These are phyloP conservation scores for Mortierella alpina DNA, from an alignment of 192 early-diverging fungal species.

Conservation along the genomic window DNA sequence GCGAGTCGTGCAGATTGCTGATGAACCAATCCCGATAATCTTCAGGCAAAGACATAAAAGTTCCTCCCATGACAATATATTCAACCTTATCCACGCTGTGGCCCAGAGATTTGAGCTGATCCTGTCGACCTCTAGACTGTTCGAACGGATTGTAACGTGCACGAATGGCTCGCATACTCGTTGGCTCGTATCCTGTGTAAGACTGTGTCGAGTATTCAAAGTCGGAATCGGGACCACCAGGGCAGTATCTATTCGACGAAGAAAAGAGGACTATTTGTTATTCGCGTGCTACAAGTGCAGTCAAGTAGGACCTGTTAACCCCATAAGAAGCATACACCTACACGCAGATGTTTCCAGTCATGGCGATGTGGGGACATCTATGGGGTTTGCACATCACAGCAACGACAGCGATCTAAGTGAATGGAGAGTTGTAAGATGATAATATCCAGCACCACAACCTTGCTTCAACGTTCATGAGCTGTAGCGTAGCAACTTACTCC, in stretches of 20 bases:
- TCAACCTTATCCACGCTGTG: slow-evolving; percentile 99
- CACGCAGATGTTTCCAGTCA: slow-evolving; percentile 99
- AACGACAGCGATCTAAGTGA: slow-evolving; percentile 85
- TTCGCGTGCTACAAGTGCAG: no score
- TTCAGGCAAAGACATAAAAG: slow-evolving; percentile 96
- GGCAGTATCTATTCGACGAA: slow-evolving; percentile 77
- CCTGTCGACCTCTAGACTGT: slow-evolving; percentile 92
- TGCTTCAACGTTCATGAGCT: background rate
- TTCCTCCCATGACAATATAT: slow-evolving; percentile 99
- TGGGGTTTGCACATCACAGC: slow-evolving; percentile 98
- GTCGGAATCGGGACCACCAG: slow-evolving; percentile 98
- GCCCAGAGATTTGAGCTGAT: slow-evolving; percentile 92
- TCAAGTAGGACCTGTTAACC: no score
- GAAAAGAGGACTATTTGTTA: no score
- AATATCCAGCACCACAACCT: background rate
- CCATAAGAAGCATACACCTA: slow-evolving; percentile 51
- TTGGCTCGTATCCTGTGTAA: slow-evolving; percentile 99
- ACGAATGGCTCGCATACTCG: slow-evolving; percentile 97
- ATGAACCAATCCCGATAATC: slow-evolving; percentile 99
- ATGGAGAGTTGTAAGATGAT: background rate
- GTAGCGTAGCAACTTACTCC: slow-evolving; percentile 66
- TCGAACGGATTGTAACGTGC: slow-evolving; percentile 98
- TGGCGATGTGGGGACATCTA: slow-evolving; percentile 97
- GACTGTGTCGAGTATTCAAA: slow-evolving; percentile 99
- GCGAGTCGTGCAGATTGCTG: slow-evolving; percentile 93